Conservation (phyloP, 805 yeast species). For the Candida michaelii region DNA sequence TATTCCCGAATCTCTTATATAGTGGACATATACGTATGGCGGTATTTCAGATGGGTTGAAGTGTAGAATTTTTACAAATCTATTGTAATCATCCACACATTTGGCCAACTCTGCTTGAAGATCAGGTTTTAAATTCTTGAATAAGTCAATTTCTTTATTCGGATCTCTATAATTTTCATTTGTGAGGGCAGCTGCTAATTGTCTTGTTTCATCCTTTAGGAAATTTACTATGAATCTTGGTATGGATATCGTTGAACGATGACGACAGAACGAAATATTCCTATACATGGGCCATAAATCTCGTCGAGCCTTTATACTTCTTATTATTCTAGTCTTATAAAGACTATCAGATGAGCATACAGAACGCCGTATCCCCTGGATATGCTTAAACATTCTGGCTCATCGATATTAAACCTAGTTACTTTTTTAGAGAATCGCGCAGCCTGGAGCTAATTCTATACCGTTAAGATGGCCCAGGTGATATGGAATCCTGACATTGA, state of each 20-base stretch:
- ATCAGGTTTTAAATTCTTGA: constrained; percentile 13
- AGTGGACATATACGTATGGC: constrained; percentile 26
- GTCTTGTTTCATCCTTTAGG: constrained; percentile 12
- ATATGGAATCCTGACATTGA: constrained; percentile 48
- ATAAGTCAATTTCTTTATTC: constrained; percentile 1
- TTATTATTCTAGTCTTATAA: neutral
- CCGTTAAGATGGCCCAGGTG: constrained; percentile 38
- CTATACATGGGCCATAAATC: neutral
- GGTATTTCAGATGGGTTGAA: constrained; percentile 33
- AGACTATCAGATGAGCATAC: neutral
- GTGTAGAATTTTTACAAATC: constrained; percentile 28
- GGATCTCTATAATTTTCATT: neutral
- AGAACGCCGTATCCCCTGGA: constrained; percentile 1
- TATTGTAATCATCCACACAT: constrained; percentile 29
- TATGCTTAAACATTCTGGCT: constrained; percentile 7
- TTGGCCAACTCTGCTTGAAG: constrained; percentile 20
- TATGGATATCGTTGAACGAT: neutral
- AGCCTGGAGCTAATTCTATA: neutral
- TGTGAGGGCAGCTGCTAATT: constrained; percentile 8
- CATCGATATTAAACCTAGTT: neutral
- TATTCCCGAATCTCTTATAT: constrained; percentile 17
- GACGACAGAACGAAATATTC: neutral
- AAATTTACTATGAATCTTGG: constrained; percentile 11
- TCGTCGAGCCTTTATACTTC: constrained; percentile 4
- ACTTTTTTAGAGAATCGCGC: constrained; percentile 7